phyloP scores from a whole-genome alignment of 139 green algal genomes.

The Picochlorum sp. region DNA sequence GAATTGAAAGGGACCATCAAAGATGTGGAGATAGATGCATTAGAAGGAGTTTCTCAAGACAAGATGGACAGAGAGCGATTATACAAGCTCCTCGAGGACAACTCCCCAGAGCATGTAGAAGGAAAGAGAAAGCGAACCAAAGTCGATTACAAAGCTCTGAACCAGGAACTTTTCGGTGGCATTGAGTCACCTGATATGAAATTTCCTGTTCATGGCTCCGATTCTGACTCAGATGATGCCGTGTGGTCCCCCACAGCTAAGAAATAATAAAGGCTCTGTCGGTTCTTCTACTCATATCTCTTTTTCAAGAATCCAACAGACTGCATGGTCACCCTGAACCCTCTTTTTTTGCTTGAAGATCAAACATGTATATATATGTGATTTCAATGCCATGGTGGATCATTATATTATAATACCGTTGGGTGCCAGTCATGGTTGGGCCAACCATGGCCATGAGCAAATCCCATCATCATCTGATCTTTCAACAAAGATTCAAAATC shows the following conservation, averaged over 20 bases:
- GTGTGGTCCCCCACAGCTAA: slow-evolving; percentile 12
- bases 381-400: no score
- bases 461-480: no score
- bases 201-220: background rate
- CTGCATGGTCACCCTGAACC: background rate
- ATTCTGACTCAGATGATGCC: slow-evolving; percentile 30
- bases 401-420: no score
- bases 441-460: no score
- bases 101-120: background rate
- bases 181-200: slow-evolving; percentile 12
- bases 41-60: no score
- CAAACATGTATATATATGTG: no score
- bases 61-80: no score
- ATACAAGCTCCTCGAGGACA: background rate
- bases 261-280: background rate
- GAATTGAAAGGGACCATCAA: no score
- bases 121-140: slow-evolving; percentile 20
- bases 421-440: no score
- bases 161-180: slow-evolving; percentile 50
- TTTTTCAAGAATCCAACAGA: background rate
- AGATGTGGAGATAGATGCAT: no score
- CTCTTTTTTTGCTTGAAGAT: background rate
- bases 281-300: no score
- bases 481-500: no score
- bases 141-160: slow-evolving; percentile 46